Base-by-base conservation (phyloP, 2,329 filamentous ascomycete species). In the Paecilomyces fulvus region DNA sequence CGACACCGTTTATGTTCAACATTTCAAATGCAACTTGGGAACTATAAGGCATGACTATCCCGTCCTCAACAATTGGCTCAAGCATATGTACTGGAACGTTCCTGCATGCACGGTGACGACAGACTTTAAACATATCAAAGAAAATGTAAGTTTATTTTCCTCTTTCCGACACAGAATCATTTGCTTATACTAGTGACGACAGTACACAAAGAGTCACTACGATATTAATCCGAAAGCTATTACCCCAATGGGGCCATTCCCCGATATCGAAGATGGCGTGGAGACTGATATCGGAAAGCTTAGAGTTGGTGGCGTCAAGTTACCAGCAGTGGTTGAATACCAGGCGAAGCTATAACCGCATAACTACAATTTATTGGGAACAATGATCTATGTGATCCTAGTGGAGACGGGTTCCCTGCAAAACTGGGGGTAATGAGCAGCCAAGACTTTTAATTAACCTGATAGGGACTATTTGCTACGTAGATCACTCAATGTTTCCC, bases 121-220 rank as follows among this genome's bases (percentile, higher is more conserved):
- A 0, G 75, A 87, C 59, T 87, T 87, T 60, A 79, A 71, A 59
- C 84, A 88, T 63, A 87, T 87, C 66, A 88, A 87, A 70, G 84
- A 88, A 66, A 86, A 84, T 60, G 75, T 75, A 58, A 72, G 62
- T 56, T 2, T 17, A 17, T 46, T 1, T 43, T 8, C 9, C 8
- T 52, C 1, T 8, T 0, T 37, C 21, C 25, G 20, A 30, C 21
- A 10, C 12, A 33, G 25, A 20, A 49, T 50, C 31, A 28, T 21
- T 3, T 37, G 48, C 25, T 28, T 9, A 49, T 14, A 58, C 53
- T 55, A 28, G 53, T 25, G 25, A n/a, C 30, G 23, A 6, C 25
- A 77, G 71, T 82, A 83, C 59, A 81, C 83, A 11, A 86, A 86
- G 70, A 82, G 78, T 56, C 83, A 86, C 63, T 62, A 61, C 3